phyloP scores from a whole-genome alignment of 352 stramenopile genomes.

The Phytophthora niederhauseri region DNA sequence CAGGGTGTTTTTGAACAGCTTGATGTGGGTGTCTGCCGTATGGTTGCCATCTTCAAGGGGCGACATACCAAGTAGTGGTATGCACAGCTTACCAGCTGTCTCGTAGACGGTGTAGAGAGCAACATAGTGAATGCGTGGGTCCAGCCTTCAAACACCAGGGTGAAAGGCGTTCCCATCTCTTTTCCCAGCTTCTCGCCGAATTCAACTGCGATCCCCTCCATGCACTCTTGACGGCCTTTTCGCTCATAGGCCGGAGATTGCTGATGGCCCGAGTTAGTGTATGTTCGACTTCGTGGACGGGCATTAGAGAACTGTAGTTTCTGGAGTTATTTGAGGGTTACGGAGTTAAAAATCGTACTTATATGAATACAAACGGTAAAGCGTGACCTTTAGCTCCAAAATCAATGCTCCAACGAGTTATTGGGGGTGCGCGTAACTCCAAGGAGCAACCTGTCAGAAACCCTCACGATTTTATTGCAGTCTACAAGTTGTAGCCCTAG shows the following conservation, averaged over 20 bases:
- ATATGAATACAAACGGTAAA: too few relatives aligned
- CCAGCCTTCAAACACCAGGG: conserved; percentile 25
- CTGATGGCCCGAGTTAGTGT: conserved; percentile 8
- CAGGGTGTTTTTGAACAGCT: conserved; percentile 13
- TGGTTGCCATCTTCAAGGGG: conserved; percentile 13
- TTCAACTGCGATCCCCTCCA: conserved; percentile 12
- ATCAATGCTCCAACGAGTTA: too few relatives aligned
- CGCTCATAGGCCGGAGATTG: conserved; percentile 14
- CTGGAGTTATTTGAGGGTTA: too few relatives aligned
- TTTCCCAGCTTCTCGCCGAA: conserved; percentile 10
- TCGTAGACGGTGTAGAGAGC: conserved; percentile 12
- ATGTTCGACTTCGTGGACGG: conserved; percentile 15
- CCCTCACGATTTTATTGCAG: too few relatives aligned
- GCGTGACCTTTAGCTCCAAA: too few relatives aligned
- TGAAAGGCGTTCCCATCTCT: conserved; percentile 14
- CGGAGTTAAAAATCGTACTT: too few relatives aligned
- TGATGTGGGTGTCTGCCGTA: conserved; percentile 14
- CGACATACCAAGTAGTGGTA: conserved; percentile 12
- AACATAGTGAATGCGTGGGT: conserved; percentile 18
- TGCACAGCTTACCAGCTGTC: conserved; percentile 1
- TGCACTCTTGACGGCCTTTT: conserved; percentile 20
- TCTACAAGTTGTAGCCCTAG: too few relatives aligned
- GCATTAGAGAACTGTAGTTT: conserved; percentile 5
- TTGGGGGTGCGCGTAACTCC: too few relatives aligned
- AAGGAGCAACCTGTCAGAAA: too few relatives aligned